Base-by-base conservation (phyloP, 202 grass and related monocot genomes). In the Musa balbisiana region DNA sequence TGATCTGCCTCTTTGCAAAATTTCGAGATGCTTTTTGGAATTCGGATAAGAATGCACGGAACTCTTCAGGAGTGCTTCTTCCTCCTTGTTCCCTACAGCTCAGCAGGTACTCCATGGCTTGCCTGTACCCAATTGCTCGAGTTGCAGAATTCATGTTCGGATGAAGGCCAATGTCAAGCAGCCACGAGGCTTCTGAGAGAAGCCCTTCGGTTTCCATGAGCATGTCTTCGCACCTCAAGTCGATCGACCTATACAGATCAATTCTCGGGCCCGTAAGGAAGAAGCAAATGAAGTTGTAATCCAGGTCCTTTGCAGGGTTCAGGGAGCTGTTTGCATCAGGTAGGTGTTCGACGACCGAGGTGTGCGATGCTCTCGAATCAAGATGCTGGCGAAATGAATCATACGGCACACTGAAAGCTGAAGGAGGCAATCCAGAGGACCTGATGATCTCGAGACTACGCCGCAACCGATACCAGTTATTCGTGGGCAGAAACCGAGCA, bases 191-290 rank as follows among this genome's bases (percentile, higher is more conserved):
- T 81, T 97, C 93, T 1, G 84, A 85, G 20, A 97, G 87, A 19
- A 97, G 82, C 15, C 93, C 90, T 60, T 82, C 74, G 19, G 89
- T 81, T 73, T 87, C 84, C 78, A 63, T 86, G 52, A 89, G 82
- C 93, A 97, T 97, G 60, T 97, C 80, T 78, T 92, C 93, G 63
- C 87, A 97, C 76, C 90, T 92, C 69, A 89, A 73, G 81, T 92
- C 93, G 11, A 97, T 86, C n/a, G 82, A 85, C 26, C 93, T 83
- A 73, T 97, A 97, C 43, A 97, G 82, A 27, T 92, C 82, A 51
- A 87, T 29, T 26, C 88, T 85, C 6, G 80, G 86, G 9, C 75
- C 74, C 4, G 84, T 71, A 10, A 97, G 90, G 82, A 97, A 97
- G 76, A 97, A 81, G 64, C 90, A 97, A 26, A 87, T 77, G 80